Evolutionary conservation across 2,329 filamentous ascomycete species (phyloP), one percentile per base, ranked within the genome.

Genomic region (Cephalotrichum gorgonifer): DNA sequence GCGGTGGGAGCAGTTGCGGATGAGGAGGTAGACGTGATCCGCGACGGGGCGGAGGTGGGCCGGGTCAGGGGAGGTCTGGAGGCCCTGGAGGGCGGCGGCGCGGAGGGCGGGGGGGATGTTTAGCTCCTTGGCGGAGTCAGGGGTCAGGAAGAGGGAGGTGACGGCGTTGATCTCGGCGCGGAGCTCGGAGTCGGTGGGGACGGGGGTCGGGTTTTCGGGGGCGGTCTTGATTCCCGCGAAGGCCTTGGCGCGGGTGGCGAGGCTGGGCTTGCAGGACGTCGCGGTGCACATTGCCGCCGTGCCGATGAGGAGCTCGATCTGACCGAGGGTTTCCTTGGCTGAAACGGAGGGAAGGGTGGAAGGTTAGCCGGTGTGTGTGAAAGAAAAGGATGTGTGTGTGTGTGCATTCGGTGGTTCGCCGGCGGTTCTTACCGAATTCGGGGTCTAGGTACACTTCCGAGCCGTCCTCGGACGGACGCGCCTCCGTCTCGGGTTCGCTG

Each of bases 1-100:
- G 48, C 72, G 64, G 55, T 73, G 64, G 20, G 71, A 74, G 62
- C 71, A 73, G 57, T 69, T 71, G 51, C 64, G 66, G 17, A 74
- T 63, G 27, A 74, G 65, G 28, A 64, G 58, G 55, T 73, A 71
- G 33, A 69, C 65, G 56, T 74, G 70, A 51, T 73, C 69, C 27
- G 69, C 70, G 6, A 73, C 58, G 20, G 70, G 68, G 20, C 55
- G 54, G n/a, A 74, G 62, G 47, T 65, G 57, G 4, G 56, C 54
- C 0, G 71, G 69, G 49, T 71, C 63, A 1, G 61, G 60, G 6
- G 64, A 65, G 6, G 54, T 54, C 20, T 62, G 57, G 14, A 73
- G 60, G 4, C 56, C 62, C 25, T 57, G 50, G 8, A 73, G 63
- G 12, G 64, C 67, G 6, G 62, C 54, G 35, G 62, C 59, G 35